phyloP scores from a whole-genome alignment of 192 early-diverging fungal genomes.

The Bifiguratus adelaidae region DNA sequence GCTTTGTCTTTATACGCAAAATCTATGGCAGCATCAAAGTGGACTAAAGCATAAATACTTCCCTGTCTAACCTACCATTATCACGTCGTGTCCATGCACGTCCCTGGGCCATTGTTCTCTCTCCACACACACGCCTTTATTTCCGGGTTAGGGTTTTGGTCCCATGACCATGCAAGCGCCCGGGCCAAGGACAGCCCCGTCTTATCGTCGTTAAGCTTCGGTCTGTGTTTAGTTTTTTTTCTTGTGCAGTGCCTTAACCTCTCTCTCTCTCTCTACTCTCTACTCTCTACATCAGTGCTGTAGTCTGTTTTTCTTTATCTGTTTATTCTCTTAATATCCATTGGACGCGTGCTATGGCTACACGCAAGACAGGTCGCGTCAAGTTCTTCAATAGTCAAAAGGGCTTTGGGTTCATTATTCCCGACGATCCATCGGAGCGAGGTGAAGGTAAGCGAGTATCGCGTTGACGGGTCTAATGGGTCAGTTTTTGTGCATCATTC shows the following conservation, averaged over 20 bases:
- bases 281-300: background rate
- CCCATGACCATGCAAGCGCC: no score
- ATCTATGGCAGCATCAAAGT: constrained; percentile 84
- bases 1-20: constrained; percentile 64
- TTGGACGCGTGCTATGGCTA: constrained; percentile 11
- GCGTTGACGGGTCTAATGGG: background rate
- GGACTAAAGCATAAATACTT: constrained; percentile 32
- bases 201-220: no score
- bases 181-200: no score
- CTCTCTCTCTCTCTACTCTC: background rate
- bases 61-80: no score
- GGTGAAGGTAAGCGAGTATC: constrained; percentile 3
- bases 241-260: no score
- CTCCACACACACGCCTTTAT: no score
- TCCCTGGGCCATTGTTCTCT: background rate
- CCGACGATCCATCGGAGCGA: constrained; percentile 70
- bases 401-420: constrained; percentile 86
- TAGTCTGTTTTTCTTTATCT: background rate
- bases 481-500: constrained; percentile 78
- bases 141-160: no score
- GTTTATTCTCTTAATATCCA: background rate
- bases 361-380: constrained; percentile 46
- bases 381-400: constrained; percentile 86
- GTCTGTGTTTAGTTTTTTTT: no score
- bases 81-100: background rate